phyloP scores from a whole-genome alignment of 495 filamentous ascomycete species.

The Tuber magnatum region DNA sequence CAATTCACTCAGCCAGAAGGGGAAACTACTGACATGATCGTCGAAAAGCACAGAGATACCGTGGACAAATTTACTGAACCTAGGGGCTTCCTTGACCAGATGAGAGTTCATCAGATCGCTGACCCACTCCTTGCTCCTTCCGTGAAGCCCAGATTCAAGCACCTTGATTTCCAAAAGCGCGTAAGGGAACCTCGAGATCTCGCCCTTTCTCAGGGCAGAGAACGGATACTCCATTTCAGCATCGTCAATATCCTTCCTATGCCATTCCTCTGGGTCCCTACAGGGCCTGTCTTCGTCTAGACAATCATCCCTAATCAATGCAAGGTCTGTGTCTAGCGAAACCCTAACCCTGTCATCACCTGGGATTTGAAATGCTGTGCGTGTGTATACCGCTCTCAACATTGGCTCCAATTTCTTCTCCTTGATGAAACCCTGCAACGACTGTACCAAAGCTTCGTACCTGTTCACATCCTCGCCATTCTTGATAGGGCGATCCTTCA shows the following conservation, averaged over 20 bases:
- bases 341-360: conserved; percentile 84
- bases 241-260: conserved; percentile 81
- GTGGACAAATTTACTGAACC: conserved; percentile 95
- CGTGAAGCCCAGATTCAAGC: conserved; percentile 31
- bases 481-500: conserved; percentile 58
- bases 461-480: conserved; percentile 56
- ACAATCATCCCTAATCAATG: conserved; percentile 85
- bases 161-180: conserved; percentile 90
- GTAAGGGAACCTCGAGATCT: conserved; percentile 86
- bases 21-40: conserved; percentile 89
- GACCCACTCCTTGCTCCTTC: conserved; percentile 63
- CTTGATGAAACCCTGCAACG: conserved; percentile 72
- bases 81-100: conserved; percentile 76
- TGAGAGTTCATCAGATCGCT: conserved; percentile 85
- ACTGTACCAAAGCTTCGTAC: conserved; percentile 64
- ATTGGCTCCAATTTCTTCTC: conserved; percentile 73
- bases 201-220: conserved; percentile 72
- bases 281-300: conserved; percentile 78
- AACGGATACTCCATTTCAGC: conserved; percentile 79
- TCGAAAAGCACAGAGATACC: conserved; percentile 87
- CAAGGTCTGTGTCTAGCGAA: conserved; percentile 85
- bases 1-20: conserved; percentile 87
- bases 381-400: conserved; percentile 83
- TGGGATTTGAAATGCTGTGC: conserved; percentile 94
- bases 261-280: conserved; percentile 81